These are phyloP conservation scores for Phytopythium boreale DNA, from an alignment of 352 stramenopile genomes.

Conservation along the genomic window DNA sequence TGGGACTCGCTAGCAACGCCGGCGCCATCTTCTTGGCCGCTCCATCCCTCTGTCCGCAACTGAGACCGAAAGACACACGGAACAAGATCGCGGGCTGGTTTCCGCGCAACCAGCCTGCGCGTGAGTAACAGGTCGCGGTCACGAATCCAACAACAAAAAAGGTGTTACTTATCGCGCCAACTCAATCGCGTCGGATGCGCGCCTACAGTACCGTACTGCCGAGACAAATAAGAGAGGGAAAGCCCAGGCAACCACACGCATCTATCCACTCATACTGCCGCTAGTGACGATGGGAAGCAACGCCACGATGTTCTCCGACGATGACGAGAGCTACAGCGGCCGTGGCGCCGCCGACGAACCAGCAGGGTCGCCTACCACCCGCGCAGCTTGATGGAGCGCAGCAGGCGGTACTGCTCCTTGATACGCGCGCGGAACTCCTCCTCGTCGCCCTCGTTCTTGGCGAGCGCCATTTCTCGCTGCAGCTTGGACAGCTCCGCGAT, in stretches of 20 bases:
- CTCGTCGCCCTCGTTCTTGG: constrained; percentile 41
- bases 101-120: background rate
- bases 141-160: background rate
- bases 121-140: background rate
- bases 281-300: background rate
- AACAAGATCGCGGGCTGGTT: background rate
- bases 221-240: background rate
- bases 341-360: background rate
- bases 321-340: background rate
- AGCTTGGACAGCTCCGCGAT: constrained; percentile 53
- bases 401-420: constrained; percentile 54
- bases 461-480: constrained; percentile 45
- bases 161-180: constrained; percentile 1
- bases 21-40: background rate
- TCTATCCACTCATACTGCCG: background rate
- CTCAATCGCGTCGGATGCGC: background rate
- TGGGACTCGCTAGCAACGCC: constrained; percentile 1
- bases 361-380: constrained; percentile 6
- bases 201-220: background rate
- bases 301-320: background rate
- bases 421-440: constrained; percentile 48
- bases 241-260: background rate
- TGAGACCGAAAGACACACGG: background rate
- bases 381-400: constrained; percentile 45
- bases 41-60: background rate